Conservation (phyloP, 169 alveolate species). For the Plasmodium relictum region DNA sequence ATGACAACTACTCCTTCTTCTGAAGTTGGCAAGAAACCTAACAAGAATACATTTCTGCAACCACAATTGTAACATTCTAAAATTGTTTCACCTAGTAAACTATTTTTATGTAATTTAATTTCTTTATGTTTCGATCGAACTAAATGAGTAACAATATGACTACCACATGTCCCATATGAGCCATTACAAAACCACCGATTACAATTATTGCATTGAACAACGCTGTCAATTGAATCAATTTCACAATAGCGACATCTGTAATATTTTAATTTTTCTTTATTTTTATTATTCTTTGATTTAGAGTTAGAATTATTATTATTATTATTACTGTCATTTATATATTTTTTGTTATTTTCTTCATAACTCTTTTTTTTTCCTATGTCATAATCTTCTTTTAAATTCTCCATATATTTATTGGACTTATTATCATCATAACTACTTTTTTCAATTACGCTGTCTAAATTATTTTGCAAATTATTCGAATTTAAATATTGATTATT, state of each 20-base stretch:
- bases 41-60: constrained; percentile 85
- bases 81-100: constrained; percentile 87
- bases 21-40: constrained; percentile 88
- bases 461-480: neutral
- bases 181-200: constrained; percentile 89
- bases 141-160: constrained; percentile 87
- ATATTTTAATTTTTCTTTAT: constrained; percentile 39
- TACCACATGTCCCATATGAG: constrained; percentile 80
- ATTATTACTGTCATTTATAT: neutral
- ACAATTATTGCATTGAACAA: constrained; percentile 86
- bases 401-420: neutral
- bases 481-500: neutral
- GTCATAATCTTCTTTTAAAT: constrained; percentile 9
- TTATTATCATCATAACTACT: neutral
- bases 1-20: constrained; percentile 84
- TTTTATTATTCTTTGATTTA: constrained; percentile 2
- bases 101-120: constrained; percentile 86
- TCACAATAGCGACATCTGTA: constrained; percentile 78
- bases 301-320: neutral
- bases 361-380: neutral
- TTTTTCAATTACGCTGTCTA: neutral
- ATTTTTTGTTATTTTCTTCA: neutral
- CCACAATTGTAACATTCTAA: constrained; percentile 90
- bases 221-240: constrained; percentile 78
- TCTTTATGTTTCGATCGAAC: constrained; percentile 89